These are phyloP conservation scores for Corchorus capsularis DNA, from an alignment of 345 rosid species.

Conservation along the genomic window DNA sequence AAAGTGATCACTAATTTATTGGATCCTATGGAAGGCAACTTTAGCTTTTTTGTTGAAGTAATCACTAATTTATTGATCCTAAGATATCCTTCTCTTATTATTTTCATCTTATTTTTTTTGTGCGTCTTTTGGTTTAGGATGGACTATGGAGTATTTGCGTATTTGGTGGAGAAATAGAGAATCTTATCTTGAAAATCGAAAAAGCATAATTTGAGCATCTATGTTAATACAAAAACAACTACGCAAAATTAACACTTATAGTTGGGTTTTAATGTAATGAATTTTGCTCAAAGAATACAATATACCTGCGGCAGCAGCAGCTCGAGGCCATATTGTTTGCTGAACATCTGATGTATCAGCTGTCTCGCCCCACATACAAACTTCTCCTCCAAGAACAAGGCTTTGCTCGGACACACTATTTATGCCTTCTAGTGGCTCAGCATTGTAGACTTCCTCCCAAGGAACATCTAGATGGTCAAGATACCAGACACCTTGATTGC, in stretches of 20 bases:
- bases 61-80: not conserved
- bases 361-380: constrained; percentile 94
- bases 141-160: not conserved
- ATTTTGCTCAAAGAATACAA: not conserved
- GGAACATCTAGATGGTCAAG: constrained; percentile 88
- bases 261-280: not conserved
- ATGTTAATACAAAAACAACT: not conserved
- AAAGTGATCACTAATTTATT: not conserved
- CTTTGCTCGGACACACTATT: constrained; percentile 50
- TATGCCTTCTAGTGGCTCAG: constrained; percentile 88
- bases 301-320: constrained; percentile 88
- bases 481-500: constrained; percentile 91
- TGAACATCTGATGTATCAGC: constrained; percentile 81
- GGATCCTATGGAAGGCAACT: not conserved
- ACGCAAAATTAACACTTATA: not conserved
- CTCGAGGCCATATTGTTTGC: constrained; percentile 95
- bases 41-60: no score
- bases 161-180: not conserved
- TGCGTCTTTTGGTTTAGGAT: not conserved
- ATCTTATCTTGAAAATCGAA: not conserved
- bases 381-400: constrained; percentile 95
- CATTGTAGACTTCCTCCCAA: constrained; percentile 68
- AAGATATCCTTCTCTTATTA: not conserved
- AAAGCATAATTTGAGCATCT: not conserved
- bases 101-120: not conserved